phyloP scores from a whole-genome alignment of 176 grass and related monocot genomes.

The Oryza rufipogon region DNA sequence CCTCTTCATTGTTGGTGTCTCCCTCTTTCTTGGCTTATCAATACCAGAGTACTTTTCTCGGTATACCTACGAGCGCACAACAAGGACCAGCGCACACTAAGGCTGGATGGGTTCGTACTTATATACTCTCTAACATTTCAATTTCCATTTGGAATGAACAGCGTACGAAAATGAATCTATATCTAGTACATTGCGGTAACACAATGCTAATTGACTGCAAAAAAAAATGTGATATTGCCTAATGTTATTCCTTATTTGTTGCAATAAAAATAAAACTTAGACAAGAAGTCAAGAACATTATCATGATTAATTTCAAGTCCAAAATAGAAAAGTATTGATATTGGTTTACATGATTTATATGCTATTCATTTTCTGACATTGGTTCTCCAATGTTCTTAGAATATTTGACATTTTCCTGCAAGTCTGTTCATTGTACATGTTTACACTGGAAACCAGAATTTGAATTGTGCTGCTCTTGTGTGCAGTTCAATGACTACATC shows the following conservation, averaged over 20 bases:
- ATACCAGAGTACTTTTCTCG: constrained; percentile 94
- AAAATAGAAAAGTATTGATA: not conserved
- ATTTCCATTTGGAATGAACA: not conserved
- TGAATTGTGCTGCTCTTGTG: constrained; percentile 3
- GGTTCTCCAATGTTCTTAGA: not conserved
- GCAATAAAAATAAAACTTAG: not conserved
- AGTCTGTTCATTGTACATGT: not conserved
- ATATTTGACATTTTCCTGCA: not conserved
- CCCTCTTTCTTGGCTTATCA: constrained; percentile 88
- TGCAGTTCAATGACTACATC: constrained; percentile 98
- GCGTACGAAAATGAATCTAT: not conserved
- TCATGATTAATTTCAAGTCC: not conserved
- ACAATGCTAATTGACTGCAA: not conserved
- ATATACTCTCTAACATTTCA: not conserved
- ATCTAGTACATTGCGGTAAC: not conserved
- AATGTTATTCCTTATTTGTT: not conserved
- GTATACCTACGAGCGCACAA: constrained; percentile 53
- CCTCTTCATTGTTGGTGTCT: constrained; percentile 87
- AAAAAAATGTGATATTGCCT: not conserved
- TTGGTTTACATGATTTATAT: not conserved
- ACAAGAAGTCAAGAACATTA: not conserved
- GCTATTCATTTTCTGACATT: not conserved
- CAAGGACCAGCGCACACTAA: constrained; percentile 82
- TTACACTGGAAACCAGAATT: not conserved
- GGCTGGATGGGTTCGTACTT: constrained; percentile 81